phyloP scores from a whole-genome alignment of 805 yeast genomes.

The Candida morakotiae region DNA sequence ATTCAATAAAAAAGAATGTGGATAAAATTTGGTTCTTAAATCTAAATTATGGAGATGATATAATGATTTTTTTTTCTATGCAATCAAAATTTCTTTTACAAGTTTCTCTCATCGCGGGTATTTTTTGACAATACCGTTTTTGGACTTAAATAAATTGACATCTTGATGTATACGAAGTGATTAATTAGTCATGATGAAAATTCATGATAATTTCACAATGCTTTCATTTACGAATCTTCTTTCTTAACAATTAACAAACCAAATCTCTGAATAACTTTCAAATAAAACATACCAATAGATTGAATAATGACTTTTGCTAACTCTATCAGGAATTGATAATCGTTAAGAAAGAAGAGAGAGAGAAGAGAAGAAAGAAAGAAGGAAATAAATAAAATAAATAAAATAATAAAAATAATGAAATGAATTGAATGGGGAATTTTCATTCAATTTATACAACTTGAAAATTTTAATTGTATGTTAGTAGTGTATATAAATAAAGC shows the following conservation, averaged over 20 bases:
- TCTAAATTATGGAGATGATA: not conserved
- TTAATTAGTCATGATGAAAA: no score
- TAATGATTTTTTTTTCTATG: not conserved
- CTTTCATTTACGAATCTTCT: no score
- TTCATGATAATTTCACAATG: no score
- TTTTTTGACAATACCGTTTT: not conserved
- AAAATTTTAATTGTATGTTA: not conserved
- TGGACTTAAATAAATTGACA: no score
- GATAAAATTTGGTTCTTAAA: not conserved
- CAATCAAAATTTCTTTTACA: not conserved
- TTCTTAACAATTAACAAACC: slow-evolving; percentile 12
- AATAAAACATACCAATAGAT: slow-evolving; percentile 5
- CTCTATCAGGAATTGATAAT: slow-evolving; percentile 22
- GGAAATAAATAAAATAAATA: slow-evolving; percentile 8
- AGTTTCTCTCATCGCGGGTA: slow-evolving; percentile 1
- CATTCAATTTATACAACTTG: slow-evolving; percentile 2
- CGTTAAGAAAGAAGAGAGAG: slow-evolving; percentile 34
- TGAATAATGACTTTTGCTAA: slow-evolving; percentile 5
- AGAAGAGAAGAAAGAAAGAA: slow-evolving; percentile 13
- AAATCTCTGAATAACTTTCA: not conserved
- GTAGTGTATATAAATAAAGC: not conserved
- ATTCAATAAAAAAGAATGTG: not conserved
- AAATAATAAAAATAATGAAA: slow-evolving; percentile 5
- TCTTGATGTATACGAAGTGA: no score
- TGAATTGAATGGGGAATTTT: not conserved